Evolutionary conservation across 23 red algal genomes (phyloP).

Genomic region (Gracilaria domingensis): DNA sequence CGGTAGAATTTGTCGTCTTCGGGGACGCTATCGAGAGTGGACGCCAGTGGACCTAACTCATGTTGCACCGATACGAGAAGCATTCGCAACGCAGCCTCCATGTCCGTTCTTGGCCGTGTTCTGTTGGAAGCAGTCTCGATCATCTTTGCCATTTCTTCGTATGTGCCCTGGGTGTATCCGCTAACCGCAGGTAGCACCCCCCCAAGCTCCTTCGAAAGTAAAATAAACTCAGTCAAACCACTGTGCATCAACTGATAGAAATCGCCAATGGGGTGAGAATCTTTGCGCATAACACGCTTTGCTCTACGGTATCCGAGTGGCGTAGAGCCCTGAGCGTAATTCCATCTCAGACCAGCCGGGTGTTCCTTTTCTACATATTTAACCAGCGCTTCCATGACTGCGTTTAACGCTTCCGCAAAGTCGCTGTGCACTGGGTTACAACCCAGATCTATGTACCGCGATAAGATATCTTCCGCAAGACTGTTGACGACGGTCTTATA

Average conservation of each 20-base stretch:
- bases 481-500: constrained; percentile 78
- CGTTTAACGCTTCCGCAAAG: constrained; percentile 78
- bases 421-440: constrained; percentile 83
- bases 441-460: constrained; percentile 83
- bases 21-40: constrained; percentile 26
- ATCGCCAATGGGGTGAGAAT: constrained; percentile 80
- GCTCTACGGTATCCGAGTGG: constrained; percentile 72
- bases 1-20: constrained; percentile 44
- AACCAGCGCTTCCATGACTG: constrained; percentile 63
- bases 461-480: constrained; percentile 72
- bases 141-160: constrained; percentile 70
- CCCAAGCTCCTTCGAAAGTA: constrained; percentile 59
- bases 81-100: constrained; percentile 65
- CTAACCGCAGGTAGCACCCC: constrained; percentile 40
- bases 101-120: constrained; percentile 47
- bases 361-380: constrained; percentile 83
- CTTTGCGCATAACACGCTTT: constrained; percentile 51
- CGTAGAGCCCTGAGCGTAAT: constrained; percentile 65
- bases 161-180: constrained; percentile 44
- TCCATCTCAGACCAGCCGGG: constrained; percentile 82
- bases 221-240: constrained; percentile 57
- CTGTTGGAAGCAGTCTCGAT: constrained; percentile 64
- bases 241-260: constrained; percentile 78
- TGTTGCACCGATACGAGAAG: constrained; percentile 66
- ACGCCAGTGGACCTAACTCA: constrained; percentile 52